phyloP scores from a whole-genome alignment of 306 rosid genomes.

The Crotalaria pallida region DNA sequence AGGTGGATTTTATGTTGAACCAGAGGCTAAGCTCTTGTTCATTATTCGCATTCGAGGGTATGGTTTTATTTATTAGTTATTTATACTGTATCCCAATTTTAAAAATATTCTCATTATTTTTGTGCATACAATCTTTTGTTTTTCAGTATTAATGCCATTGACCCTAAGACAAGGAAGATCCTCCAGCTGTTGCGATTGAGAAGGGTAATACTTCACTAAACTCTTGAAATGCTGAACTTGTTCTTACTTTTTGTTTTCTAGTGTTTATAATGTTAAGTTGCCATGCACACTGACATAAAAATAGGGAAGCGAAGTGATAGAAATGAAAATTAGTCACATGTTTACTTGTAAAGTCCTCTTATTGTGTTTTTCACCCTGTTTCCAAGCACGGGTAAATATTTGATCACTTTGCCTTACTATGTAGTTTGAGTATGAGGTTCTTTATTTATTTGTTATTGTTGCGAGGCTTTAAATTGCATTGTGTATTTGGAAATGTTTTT shows the following conservation, averaged over 20 bases:
- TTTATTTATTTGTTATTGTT: background rate
- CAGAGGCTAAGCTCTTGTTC: conserved; percentile 81
- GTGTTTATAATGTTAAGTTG: background rate
- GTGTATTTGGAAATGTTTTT: background rate
- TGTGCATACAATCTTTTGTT: background rate
- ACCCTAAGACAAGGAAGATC: conserved; percentile 75
- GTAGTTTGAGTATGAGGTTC: background rate
- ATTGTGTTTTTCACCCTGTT: background rate
- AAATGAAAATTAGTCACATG: too few relatives aligned
- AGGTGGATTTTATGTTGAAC: conserved; percentile 95
- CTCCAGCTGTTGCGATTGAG: conserved; percentile 85
- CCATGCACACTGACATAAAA: background rate
- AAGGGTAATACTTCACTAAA: conserved; percentile 48
- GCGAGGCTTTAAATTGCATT: background rate
- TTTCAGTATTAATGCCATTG: conserved; percentile 86
- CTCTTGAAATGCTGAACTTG: background rate
- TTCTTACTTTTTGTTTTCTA: background rate
- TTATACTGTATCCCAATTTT: background rate
- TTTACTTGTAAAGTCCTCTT: background rate
- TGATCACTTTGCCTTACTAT: too few relatives aligned
- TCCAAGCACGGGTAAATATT: background rate
- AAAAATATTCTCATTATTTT: background rate
- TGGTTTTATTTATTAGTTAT: background rate
- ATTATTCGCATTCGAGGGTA: conserved; percentile 86
- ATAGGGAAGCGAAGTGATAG: background rate